Evolutionary conservation across 2,329 filamentous ascomycete species (phyloP).

Genomic region (Elsinoe arachidis): DNA sequence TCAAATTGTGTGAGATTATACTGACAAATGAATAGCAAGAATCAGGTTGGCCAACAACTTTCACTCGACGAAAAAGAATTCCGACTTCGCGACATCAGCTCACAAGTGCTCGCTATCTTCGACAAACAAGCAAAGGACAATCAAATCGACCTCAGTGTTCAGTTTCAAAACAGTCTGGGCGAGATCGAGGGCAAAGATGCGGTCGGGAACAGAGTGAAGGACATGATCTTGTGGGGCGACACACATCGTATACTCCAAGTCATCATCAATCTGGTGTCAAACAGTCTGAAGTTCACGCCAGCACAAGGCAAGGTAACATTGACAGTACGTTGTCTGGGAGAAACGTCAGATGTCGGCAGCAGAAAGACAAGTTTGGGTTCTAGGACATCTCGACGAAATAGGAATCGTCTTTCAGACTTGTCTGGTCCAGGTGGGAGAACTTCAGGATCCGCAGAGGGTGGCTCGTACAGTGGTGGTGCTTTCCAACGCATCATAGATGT

Average conservation of each 20-base stretch:
- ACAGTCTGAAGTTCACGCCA: constrained; percentile 85
- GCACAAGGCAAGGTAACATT: constrained; percentile 65
- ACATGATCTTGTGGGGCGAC: constrained; percentile 88
- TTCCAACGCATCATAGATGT: constrained; percentile 29
- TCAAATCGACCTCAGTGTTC: constrained; percentile 62
- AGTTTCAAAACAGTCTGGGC: constrained; percentile 50
- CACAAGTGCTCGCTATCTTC: constrained; percentile 77
- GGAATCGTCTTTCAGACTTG: constrained; percentile 16
- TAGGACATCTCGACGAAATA: constrained; percentile 25
- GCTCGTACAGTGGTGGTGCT: background rate
- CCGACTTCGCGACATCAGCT: constrained; percentile 69
- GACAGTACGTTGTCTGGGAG: constrained; percentile 63
- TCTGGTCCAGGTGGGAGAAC: constrained; percentile 17
- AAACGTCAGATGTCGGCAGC: constrained; percentile 40
- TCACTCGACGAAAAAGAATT: constrained; percentile 80
- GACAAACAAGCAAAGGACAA: constrained; percentile 81
- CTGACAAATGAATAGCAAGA: constrained; percentile 54
- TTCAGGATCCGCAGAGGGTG: constrained; percentile 8
- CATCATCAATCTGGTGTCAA: constrained; percentile 88
- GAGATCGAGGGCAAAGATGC: constrained; percentile 17
- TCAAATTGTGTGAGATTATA: background rate
- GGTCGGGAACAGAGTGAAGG: constrained; percentile 52
- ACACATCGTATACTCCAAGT: constrained; percentile 84
- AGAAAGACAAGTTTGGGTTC: constrained; percentile 36
- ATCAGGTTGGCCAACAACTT: constrained; percentile 80